A percentile compares a stretch with the other conserved stretches of the same genome.
Evolutionary conservation across 2,329 filamentous ascomycete species (phyloP).

Genomic region (Ramularia endophylla): DNA sequence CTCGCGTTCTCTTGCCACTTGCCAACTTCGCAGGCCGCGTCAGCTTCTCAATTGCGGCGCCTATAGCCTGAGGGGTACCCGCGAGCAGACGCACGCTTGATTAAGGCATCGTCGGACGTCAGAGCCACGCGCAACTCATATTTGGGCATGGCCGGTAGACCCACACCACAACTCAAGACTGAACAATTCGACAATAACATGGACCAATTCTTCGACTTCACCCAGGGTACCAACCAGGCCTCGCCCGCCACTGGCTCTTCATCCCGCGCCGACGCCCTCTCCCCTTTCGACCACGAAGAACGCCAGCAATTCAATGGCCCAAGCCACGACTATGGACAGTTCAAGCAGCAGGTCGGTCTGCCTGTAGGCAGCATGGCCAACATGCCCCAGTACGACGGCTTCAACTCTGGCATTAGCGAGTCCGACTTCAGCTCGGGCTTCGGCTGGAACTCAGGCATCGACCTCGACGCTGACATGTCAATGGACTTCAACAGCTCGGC

Average conservation of each 20-base stretch:
- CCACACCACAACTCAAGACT: constrained; percentile 28
- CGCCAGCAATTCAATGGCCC: constrained; percentile 46
- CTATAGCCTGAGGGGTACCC: too few relatives aligned
- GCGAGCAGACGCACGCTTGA: too few relatives aligned
- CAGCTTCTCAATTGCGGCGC: constrained; percentile 2
- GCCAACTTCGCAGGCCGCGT: constrained; percentile 5
- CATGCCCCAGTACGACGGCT: constrained; percentile 56
- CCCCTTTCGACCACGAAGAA: constrained; percentile 33
- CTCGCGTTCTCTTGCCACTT: not conserved
- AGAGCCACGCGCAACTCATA: constrained; percentile 5
- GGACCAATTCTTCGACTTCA: constrained; percentile 37
- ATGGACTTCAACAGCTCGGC: constrained; percentile 51
- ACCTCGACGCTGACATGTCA: constrained; percentile 58
- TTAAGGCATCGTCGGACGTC: constrained; percentile 2
- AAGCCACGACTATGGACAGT: constrained; percentile 91
- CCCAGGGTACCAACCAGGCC: constrained; percentile 27
- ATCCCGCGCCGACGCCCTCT: constrained; percentile 23
- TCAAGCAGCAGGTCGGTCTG: constrained; percentile 92
- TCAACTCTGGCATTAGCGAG: constrained; percentile 59
- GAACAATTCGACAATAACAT: constrained; percentile 31
- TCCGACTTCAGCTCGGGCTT: constrained; percentile 55
- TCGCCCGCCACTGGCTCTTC: constrained; percentile 26
- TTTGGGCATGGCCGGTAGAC: constrained; percentile 19
- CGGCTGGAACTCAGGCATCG: constrained; percentile 49
- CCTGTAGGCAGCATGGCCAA: constrained; percentile 76